Percentiles rank a stretch among this genome's conserved stretches.
Conservation (phyloP, 108 stramenopile genomes). For the Chaetoceros muelleri region DNA sequence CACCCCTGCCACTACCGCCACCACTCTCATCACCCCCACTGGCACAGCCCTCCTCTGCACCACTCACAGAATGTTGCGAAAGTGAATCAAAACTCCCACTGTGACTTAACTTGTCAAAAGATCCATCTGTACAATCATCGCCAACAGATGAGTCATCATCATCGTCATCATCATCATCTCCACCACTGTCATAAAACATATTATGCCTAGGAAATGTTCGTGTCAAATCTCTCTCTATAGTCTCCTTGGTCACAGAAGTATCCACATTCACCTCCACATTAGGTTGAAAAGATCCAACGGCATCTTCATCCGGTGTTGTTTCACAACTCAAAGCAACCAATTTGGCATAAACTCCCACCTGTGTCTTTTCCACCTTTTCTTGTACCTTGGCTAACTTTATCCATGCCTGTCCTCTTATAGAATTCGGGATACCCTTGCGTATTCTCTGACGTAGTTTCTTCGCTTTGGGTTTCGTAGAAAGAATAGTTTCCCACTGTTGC, state of each 20-base stretch:
- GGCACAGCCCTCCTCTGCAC: constrained; percentile 17
- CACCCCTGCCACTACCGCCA: constrained; percentile 3
- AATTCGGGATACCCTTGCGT: constrained; percentile 52
- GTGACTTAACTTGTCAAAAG: constrained; percentile 2
- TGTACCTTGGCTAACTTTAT: constrained; percentile 15
- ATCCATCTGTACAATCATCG: background rate
- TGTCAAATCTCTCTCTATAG: constrained; percentile 82
- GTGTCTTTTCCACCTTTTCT: constrained; percentile 9
- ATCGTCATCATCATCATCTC: constrained; percentile 10
- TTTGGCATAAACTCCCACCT: constrained; percentile 24
- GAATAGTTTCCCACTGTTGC: constrained; percentile 17
- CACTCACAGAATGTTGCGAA: constrained; percentile 3
- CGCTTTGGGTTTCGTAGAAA: background rate
- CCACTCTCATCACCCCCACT: constrained; percentile 4
- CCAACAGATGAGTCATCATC: background rate
- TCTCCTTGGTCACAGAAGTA: constrained; percentile 23
- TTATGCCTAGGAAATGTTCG: constrained; percentile 85
- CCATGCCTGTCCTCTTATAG: constrained; percentile 32
- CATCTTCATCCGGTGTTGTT: constrained; percentile 6
- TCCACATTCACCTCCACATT: background rate
- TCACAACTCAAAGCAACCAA: constrained; percentile 27
- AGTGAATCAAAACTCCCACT: constrained; percentile 1
- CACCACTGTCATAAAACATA: constrained; percentile 51
- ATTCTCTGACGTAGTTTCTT: constrained; percentile 15
- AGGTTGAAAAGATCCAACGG: constrained; percentile 6